Percentiles rank a stretch among this genome's conserved stretches.
These are phyloP conservation scores for Amphichorda felina DNA, from an alignment of 2,329 filamentous ascomycete species.

Conservation along the genomic window DNA sequence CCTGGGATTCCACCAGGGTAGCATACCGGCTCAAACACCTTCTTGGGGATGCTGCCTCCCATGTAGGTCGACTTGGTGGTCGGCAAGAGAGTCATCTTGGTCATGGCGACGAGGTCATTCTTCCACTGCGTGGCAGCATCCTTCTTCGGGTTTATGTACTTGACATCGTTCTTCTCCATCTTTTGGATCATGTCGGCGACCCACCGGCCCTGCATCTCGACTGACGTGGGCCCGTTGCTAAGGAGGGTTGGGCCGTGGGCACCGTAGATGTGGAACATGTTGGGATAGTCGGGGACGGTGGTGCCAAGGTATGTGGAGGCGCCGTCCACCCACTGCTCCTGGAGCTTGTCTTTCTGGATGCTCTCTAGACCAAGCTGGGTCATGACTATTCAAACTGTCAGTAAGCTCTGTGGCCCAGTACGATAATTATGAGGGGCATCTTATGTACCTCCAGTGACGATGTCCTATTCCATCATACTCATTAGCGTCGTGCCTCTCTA, in stretches of 20 bases:
- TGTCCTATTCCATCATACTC: constrained; percentile 9
- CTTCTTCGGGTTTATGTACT: constrained; percentile 34
- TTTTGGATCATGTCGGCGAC: constrained; percentile 36
- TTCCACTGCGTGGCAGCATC: constrained; percentile 37
- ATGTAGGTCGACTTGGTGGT: constrained; percentile 39
- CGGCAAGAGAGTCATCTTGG: constrained; percentile 34
- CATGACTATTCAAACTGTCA: constrained; percentile 19
- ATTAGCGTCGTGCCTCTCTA: not conserved
- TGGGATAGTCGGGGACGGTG: constrained; percentile 30
- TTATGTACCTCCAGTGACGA: constrained; percentile 20
- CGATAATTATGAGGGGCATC: not conserved
- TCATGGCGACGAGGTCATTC: constrained; percentile 31
- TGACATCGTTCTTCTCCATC: constrained; percentile 30
- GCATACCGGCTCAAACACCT: constrained; percentile 37
- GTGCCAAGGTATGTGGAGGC: constrained; percentile 31
- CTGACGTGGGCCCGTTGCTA: constrained; percentile 40
- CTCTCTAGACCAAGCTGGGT: constrained; percentile 31
- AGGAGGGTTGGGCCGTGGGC: constrained; percentile 44
- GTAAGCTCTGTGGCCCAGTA: not conserved
- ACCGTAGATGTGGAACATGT: constrained; percentile 42
- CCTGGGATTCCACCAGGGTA: constrained; percentile 28
- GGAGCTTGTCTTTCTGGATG: constrained; percentile 21
- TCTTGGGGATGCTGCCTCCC: constrained; percentile 42
- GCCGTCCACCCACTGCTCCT: constrained; percentile 28
- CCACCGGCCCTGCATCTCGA: constrained; percentile 45